Conservation (phyloP, 129 eudicot genomes). For the Helichrysum umbraculigerum region DNA sequence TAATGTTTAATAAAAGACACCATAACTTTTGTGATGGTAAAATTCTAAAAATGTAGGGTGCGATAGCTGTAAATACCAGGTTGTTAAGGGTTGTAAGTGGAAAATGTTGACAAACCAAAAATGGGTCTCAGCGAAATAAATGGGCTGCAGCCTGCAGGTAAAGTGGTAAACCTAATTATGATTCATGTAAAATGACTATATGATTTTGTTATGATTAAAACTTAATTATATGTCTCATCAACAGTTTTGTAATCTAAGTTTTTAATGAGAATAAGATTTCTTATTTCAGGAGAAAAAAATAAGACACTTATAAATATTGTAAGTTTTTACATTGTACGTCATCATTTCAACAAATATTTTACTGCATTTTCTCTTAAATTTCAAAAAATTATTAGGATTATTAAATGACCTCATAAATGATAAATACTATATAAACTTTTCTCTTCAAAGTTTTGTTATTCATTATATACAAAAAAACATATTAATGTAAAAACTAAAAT, state of each 20-base stretch:
- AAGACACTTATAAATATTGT: too few species aligned
- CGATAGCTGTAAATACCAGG: background rate
- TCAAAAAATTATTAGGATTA: too few species aligned
- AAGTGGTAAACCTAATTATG: conserved; percentile 20
- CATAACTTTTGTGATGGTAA: conserved; percentile 12
- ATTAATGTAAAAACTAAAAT: too few species aligned
- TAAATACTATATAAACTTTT: too few species aligned
- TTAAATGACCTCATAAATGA: too few species aligned
- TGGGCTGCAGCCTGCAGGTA: too few species aligned
- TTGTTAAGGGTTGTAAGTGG: conserved; percentile 17
- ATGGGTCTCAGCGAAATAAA: conserved; percentile 24
- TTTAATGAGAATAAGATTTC: background rate
- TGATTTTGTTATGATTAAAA: conserved; percentile 30
- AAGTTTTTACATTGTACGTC: too few species aligned
- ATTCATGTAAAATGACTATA: conserved; percentile 22
- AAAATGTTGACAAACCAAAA: conserved; percentile 3
- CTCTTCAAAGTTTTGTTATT: too few species aligned
- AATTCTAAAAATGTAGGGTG: background rate
- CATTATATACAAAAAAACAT: too few species aligned
- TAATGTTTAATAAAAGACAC: background rate
- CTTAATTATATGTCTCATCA: conserved; percentile 4
- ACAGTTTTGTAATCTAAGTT: background rate
- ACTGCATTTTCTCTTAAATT: too few species aligned
- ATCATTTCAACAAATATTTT: too few species aligned
- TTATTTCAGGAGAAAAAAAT: too few species aligned